Evolutionary conservation across 2,329 filamentous ascomycete genomes (phyloP), one percentile per base, ranked within the genome.

Genomic region (Penicillium brasilianum): DNA sequence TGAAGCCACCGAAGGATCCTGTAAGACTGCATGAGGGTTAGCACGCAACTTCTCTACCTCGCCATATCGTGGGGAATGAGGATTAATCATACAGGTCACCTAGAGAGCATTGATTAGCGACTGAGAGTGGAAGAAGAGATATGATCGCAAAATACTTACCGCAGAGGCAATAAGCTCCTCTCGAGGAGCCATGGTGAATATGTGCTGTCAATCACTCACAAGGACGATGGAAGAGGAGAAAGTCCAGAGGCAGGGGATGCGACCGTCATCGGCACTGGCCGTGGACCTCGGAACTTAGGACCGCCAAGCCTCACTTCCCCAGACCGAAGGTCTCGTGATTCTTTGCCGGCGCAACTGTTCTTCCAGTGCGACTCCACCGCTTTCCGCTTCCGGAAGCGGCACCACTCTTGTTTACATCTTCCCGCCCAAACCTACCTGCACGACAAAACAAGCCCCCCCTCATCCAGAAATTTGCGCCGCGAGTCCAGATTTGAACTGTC

Each of bases 121-220:
- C 63, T 59, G 59, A 69, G 66, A 74, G 68, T 70, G 74, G 64
- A 62, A 58, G 61, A 69, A 6, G 66, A 60, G 67, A 59, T 63
- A 51, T 28, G 9, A 37, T 28, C 22, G 36, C 60, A 58, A 51
- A 52, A 48, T 41, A 80, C 83, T 75, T 84, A 90, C 89, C 75
- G 92, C 93, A 74, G 93, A 96, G 69, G 88, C 84, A 72, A 97
- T 87, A 66, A 97, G 83, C 77, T 98, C 94, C 87, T 98, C 94
- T 76, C 95, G 92, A 51, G 68, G 68, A 82, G 97, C 92, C 83
- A 93, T 89, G 84, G 88, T 94, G 78, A 58, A 55, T 54, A 54
- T 34, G 43, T 57, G 32, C 39, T 48, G 41, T 56, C 53, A 46
- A 48, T 63, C 55, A 60, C 56, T 61, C 58, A 28, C 56, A 57